A percentile compares a stretch with the other conserved stretches of the same genome.
Evolutionary conservation across 2,329 filamentous ascomycete genomes (phyloP).

Genomic region (Claviceps quebecensis): DNA sequence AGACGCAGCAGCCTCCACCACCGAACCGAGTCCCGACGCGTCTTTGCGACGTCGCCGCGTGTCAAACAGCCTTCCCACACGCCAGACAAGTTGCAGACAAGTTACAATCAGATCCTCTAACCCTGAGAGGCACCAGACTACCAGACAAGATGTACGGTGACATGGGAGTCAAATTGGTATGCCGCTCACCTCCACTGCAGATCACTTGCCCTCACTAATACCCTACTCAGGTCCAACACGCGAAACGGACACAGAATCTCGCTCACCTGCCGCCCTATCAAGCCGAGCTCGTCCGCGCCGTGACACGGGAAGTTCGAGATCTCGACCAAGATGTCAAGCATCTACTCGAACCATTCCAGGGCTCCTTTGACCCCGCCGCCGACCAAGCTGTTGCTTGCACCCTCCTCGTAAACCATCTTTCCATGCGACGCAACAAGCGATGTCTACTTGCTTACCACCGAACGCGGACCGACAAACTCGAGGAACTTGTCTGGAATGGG

Average conservation of each 20-base stretch:
- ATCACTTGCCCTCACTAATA: not conserved
- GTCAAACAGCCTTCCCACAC: not conserved
- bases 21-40: not conserved
- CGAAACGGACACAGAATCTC: conserved; percentile 84
- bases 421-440: conserved; percentile 91
- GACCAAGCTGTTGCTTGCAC: conserved; percentile 78
- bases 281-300: conserved; percentile 74
- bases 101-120: too few relatives aligned
- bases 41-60: not conserved
- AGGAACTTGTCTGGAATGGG: conserved; percentile 87
- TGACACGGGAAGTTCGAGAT: conserved; percentile 84
- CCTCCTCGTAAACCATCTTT: conserved; percentile 82
- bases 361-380: conserved; percentile 69
- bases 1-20: not conserved
- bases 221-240: conserved; percentile 64
- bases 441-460: conserved; percentile 91
- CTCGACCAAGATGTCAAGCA: conserved; percentile 73
- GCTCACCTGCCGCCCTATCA: conserved; percentile 81
- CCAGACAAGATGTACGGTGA: conserved; percentile 63
- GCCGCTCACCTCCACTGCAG: conserved; percentile 9
- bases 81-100: too few relatives aligned
- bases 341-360: conserved; percentile 69
- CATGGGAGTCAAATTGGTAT: conserved; percentile 69
- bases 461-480: conserved; percentile 78
- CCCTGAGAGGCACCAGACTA: too few relatives aligned